Percentiles rank a stretch among this genome's conserved stretches.
These are phyloP conservation scores for Cladosporium sp. DNA, from an alignment of 2,329 filamentous ascomycete genomes.

Conservation along the genomic window DNA sequence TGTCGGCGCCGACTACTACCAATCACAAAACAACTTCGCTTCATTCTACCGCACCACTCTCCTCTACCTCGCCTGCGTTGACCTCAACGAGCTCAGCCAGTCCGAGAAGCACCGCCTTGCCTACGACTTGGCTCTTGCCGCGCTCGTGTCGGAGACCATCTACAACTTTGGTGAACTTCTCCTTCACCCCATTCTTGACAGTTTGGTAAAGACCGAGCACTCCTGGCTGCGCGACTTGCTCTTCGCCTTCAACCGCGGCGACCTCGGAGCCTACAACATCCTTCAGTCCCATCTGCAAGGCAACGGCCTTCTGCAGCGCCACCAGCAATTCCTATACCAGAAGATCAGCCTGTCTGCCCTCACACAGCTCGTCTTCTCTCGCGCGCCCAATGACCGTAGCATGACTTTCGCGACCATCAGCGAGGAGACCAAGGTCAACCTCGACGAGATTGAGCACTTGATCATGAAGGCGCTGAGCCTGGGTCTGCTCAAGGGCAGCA, in stretches of 20 bases:
- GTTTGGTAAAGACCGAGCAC: slow-evolving; percentile 72
- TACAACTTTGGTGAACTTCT: slow-evolving; percentile 99
- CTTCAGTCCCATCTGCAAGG: slow-evolving; percentile 71
- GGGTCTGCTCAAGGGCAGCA: slow-evolving; percentile 84
- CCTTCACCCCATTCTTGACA: slow-evolving; percentile 91
- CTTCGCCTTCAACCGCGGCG: slow-evolving; percentile 95
- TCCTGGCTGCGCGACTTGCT: slow-evolving; percentile 93
- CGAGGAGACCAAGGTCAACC: slow-evolving; percentile 86
- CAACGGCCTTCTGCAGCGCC: slow-evolving; percentile 75
- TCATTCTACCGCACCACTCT: slow-evolving; percentile 97
- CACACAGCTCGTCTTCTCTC: slow-evolving; percentile 93
- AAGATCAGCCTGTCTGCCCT: slow-evolving; percentile 97
- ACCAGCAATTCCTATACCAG: slow-evolving; percentile 84
- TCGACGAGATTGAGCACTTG: slow-evolving; percentile 92
- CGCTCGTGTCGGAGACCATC: slow-evolving; percentile 89
- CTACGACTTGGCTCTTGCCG: slow-evolving; percentile 89
- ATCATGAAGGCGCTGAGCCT: slow-evolving; percentile 99
- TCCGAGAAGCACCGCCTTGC: slow-evolving; percentile 79
- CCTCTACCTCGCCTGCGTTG: slow-evolving; percentile 94
- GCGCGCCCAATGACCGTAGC: slow-evolving; percentile 90
- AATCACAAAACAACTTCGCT: slow-evolving; percentile 86
- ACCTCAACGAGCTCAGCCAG: slow-evolving; percentile 71
- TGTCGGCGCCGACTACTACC: slow-evolving; percentile 92
- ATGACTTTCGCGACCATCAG: slow-evolving; percentile 90
- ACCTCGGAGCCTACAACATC: slow-evolving; percentile 82